These are phyloP conservation scores for Penicillium aurantiogriseum DNA, from an alignment of 2,329 filamentous ascomycete genomes.

Conservation along the genomic window DNA sequence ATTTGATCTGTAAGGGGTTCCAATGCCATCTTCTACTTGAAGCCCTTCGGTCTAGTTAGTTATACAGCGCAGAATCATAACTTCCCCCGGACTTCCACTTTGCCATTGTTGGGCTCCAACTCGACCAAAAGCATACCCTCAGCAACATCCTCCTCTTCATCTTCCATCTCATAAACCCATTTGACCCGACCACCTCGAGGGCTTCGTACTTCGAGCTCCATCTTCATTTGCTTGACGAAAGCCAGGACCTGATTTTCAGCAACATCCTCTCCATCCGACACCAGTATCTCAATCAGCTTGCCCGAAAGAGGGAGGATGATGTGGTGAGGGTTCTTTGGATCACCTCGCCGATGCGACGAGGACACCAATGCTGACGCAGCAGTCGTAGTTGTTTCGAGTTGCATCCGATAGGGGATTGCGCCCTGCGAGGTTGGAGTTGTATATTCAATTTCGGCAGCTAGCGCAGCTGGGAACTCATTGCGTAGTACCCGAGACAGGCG, in stretches of 20 bases:
- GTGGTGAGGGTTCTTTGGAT: conserved; percentile 52
- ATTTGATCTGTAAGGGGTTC: not conserved
- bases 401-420: conserved; percentile 46
- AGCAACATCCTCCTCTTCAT: conserved; percentile 52
- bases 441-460: conserved; percentile 55
- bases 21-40: not conserved
- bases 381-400: conserved; percentile 48
- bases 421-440: conserved; percentile 39
- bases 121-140: conserved; percentile 56
- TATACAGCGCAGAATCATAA: conserved; percentile 14
- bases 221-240: conserved; percentile 67
- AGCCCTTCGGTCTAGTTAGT: no score
- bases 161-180: conserved; percentile 55
- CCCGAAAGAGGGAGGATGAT: conserved; percentile 58
- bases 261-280: no score
- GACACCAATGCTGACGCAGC: conserved; percentile 41
- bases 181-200: conserved; percentile 48
- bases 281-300: conserved; percentile 55
- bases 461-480: conserved; percentile 59
- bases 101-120: conserved; percentile 37
- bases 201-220: conserved; percentile 63
- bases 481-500: conserved; percentile 54
- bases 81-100: conserved; percentile 31
- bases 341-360: conserved; percentile 50
- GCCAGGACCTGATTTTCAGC: conserved; percentile 46